Base-by-base conservation (phyloP, 2,329 filamentous ascomycete genomes). In the Annulohypoxylon truncatum region DNA sequence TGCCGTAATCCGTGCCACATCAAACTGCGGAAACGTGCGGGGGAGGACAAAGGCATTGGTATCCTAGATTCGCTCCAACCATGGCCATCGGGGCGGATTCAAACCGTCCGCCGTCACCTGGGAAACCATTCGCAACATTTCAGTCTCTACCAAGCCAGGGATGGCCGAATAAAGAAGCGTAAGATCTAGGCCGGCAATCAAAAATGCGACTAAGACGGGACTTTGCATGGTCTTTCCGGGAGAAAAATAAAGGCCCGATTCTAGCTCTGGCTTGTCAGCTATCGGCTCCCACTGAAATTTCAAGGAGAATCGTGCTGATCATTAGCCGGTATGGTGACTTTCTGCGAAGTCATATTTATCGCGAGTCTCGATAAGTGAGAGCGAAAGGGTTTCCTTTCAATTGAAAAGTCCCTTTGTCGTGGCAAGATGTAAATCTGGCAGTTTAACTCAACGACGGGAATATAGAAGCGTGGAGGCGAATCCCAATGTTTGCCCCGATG, bases 1-100 rank as follows among this genome's bases (percentile, higher is more conserved):
- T 64, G 40, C 26, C 24, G 33, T 26, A 51, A 55, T 7, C 66
- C 59, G 59, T 46, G 63, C 59, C 59, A 58, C 62, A 52, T 29
- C 63, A 56, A 20, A 10, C 53, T n/a, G 62, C 51, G 53, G 31
- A 13, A 26, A 7, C 10, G 3, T 57, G 66, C 51, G 62, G 58
- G 62, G 66, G 40, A 61, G 10, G 38, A 40, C 22, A 50, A 20
- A 53, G 52, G 18, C 42, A 44, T n/a, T 33, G 31, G 31, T 38
- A 3, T 38, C 10, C 12, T 15, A 3, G 9, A 46, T 22, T 61
- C 33, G 40, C 40, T 51, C 29, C 15, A 26, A n/a, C 7, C 22
- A 47, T 13, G 2, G 24, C 24, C 12, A 44, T 48, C 44, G 20
- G 15, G 29, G 26, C 24, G n/a, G 53, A 5, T 50, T 47, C 5